These are phyloP conservation scores for Melaleuca alternifolia DNA, from an alignment of 345 rosid species.

Conservation along the genomic window DNA sequence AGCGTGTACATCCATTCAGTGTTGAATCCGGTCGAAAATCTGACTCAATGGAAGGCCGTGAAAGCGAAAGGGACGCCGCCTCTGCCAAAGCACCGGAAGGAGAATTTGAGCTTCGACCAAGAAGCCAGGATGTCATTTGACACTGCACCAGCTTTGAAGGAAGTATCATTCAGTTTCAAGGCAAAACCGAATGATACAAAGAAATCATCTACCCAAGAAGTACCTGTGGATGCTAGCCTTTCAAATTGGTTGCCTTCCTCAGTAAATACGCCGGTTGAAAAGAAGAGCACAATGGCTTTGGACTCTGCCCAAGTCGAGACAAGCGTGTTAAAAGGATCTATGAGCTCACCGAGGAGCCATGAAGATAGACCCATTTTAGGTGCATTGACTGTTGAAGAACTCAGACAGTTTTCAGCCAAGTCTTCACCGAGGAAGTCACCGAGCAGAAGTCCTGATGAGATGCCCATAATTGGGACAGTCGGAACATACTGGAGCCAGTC, in stretches of 20 bases:
- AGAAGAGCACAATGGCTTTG: constrained; percentile 12
- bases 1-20: constrained; percentile 49
- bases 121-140: constrained; percentile 21
- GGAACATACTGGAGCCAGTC: constrained; percentile 29
- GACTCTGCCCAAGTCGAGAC: constrained; percentile 26
- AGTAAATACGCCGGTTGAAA: constrained; percentile 36
- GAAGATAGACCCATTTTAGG: constrained; percentile 89
- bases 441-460: constrained; percentile 28
- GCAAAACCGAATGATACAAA: constrained; percentile 20
- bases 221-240: constrained; percentile 79
- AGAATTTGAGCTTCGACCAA: constrained; percentile 36
- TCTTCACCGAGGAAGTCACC: constrained; percentile 81
- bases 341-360: constrained; percentile 27
- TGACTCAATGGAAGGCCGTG: constrained; percentile 85
- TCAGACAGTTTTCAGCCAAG: constrained; percentile 61
- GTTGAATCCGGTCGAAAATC: constrained; percentile 82
- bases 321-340: constrained; percentile 34
- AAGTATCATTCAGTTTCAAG: constrained; percentile 30
- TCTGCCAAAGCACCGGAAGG: constrained; percentile 49
- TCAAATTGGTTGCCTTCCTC: constrained; percentile 79
- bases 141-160: constrained; percentile 19
- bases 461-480: constrained; percentile 35
- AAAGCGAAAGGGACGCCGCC: constrained; percentile 39
- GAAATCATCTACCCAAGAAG: constrained; percentile 31
- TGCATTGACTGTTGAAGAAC: constrained; percentile 76